Evolutionary conservation across 2,329 filamentous ascomycete genomes (phyloP).

Genomic region (Fusarium algeriense): DNA sequence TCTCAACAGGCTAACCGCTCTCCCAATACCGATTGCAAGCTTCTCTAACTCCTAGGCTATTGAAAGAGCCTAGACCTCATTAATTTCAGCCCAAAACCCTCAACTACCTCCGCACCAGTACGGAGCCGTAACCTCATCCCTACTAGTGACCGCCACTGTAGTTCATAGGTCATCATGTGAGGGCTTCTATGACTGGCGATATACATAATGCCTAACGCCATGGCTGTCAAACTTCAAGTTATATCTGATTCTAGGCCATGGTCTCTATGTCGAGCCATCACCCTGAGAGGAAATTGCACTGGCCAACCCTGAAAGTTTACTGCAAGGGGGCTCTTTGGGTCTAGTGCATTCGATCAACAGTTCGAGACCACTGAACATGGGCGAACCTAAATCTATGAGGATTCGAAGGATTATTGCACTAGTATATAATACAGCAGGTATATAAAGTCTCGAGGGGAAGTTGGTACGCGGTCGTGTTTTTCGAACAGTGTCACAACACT

Average conservation of each 20-base stretch:
- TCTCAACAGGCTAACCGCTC: neutral
- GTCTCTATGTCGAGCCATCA: neutral
- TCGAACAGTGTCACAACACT: neutral
- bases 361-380: neutral
- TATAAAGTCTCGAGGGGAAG: neutral
- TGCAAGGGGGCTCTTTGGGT: neutral
- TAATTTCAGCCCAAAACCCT: neutral
- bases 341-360: neutral
- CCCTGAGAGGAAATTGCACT: neutral
- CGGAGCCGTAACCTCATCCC: conserved; percentile 3
- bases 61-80: neutral
- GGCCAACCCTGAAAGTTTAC: neutral
- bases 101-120: conserved; percentile 6
- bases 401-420: neutral
- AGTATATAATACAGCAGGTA: neutral
- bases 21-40: neutral
- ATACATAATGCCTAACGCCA: neutral
- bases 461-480: neutral
- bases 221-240: neutral
- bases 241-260: conserved; percentile 14
- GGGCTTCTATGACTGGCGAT: neutral
- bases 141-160: neutral
- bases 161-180: neutral
- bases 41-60: neutral
- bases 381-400: neutral